These are phyloP conservation scores for Botryosphaeria agaves DNA, from an alignment of 2,329 filamentous ascomycete species.

Conservation along the genomic window DNA sequence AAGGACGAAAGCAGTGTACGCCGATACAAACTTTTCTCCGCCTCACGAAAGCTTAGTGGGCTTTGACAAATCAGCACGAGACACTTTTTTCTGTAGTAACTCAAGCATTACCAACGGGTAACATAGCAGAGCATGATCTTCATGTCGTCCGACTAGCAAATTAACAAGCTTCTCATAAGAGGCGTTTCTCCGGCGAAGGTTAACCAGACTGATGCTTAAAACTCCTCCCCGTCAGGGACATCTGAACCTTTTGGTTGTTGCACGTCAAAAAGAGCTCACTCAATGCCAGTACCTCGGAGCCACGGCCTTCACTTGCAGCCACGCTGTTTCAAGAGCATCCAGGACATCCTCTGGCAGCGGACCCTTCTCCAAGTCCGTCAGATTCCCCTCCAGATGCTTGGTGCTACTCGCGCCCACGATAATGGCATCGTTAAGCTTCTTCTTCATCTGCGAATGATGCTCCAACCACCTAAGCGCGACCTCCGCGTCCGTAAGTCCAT, in stretches of 20 bases:
- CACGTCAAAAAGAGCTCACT: slow-evolving; percentile 1
- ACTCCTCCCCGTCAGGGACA: background rate
- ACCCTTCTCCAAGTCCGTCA: slow-evolving; percentile 20
- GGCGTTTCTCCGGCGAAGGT: too few species aligned
- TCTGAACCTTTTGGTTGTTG: too few species aligned
- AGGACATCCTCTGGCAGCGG: slow-evolving; percentile 22
- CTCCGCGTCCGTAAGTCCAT: slow-evolving; percentile 24
- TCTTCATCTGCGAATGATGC: slow-evolving; percentile 22
- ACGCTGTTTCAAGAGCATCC: slow-evolving; percentile 19
- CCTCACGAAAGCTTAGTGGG: too few species aligned
- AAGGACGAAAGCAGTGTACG: too few species aligned
- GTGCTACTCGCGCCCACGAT: slow-evolving; percentile 21
- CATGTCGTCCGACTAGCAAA: too few species aligned
- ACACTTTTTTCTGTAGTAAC: too few species aligned
- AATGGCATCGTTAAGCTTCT: slow-evolving; percentile 17
- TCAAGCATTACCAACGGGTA: too few species aligned
- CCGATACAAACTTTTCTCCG: too few species aligned
- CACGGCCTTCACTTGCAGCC: slow-evolving; percentile 14
- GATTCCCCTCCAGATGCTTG: slow-evolving; percentile 20
- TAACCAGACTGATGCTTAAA: too few species aligned
- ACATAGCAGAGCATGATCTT: too few species aligned
- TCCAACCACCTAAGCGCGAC: slow-evolving; percentile 27
- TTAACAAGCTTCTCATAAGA: too few species aligned
- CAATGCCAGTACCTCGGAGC: slow-evolving; percentile 18
- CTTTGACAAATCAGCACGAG: too few species aligned